Evolutionary conservation across 2,329 filamentous ascomycete species (phyloP), one percentile per base, ranked within the genome.

Genomic region (Stachybotrys elegans): DNA sequence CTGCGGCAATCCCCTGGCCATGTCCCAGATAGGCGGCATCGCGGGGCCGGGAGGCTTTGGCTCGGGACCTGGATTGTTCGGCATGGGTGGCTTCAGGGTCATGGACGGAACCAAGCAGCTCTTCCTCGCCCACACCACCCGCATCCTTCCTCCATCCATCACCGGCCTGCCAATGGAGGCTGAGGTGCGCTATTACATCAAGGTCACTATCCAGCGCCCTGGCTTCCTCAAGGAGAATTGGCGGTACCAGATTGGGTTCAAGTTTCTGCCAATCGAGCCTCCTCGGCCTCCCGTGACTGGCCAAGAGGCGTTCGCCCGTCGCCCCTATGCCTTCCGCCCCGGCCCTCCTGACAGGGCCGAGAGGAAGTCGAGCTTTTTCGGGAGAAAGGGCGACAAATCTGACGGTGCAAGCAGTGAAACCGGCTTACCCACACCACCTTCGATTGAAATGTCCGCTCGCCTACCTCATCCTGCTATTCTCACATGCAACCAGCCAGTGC

Each of bases 131-230:
- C 93, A 98, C 68, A 81, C 93, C 50, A 93, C 86, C 58, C 82
- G 83, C 54, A 95, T 91, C 0, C 73, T 98, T 11, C 93, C 93
- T 5, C 93, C 93, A 0, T 94, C 90, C 5, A 70, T 97, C 43
- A 87, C 79, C n/a, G 89, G 88, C 4, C 91, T 93, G 52, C 88
- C 88, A 0, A 85, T 84, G 23, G 82, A 91, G 63, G 92, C 91
- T 19, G 90, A 95, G 65, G 91, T 97, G 48, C 79, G 84, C 53
- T 98, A 98, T 67, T 98, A 88, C 61, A 77, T 97, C 60, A 98
- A 98, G 63, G 89, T 86, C n/a, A 97, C 93, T 0, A 83, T 97
- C 6, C 88, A 90, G 57, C 76, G 90, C n/a, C 89, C 90, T 0
- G 84, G 86, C 13, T 76, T 96, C 47, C 88, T 94, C 66, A 92